Conservation (phyloP, 139 green algal species). For the Klebsormidium nitens region DNA sequence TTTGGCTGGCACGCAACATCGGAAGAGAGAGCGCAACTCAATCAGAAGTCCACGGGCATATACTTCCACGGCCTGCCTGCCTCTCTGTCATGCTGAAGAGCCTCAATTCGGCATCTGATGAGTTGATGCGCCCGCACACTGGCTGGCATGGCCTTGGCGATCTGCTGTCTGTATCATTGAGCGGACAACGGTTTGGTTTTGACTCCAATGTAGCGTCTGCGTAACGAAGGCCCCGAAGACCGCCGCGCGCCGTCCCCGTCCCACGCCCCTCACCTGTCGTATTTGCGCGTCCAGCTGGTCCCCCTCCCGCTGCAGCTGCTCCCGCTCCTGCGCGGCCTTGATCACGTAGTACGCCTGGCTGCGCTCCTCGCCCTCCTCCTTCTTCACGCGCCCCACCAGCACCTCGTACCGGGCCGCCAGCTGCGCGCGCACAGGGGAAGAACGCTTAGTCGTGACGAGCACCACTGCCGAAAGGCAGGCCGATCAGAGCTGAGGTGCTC, state of each 20-base stretch:
- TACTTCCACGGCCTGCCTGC: too few relatives aligned
- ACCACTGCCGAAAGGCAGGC: not conserved
- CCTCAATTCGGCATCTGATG: not conserved
- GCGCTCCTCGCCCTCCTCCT: conserved; percentile 36
- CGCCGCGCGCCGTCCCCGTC: too few relatives aligned
- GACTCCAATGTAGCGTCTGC: too few relatives aligned
- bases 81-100: not conserved
- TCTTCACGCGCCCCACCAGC: conserved; percentile 47
- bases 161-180: not conserved
- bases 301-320: conserved; percentile 65
- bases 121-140: conserved; percentile 33
- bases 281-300: conserved; percentile 62
- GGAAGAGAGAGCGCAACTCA: too few relatives aligned
- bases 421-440: conserved; percentile 11
- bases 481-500: not conserved
- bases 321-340: conserved; percentile 72
- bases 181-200: not conserved
- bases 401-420: conserved; percentile 70
- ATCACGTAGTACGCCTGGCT: conserved; percentile 86
- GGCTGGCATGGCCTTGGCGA: not conserved
- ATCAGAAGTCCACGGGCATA: too few relatives aligned
- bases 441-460: too few relatives aligned
- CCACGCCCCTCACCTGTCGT: conserved; percentile 22
- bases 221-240: not conserved
- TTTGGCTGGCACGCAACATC: too few relatives aligned